Percentiles rank a stretch among this genome's conserved stretches.
Evolutionary conservation across 768 basidiomycete genomes (phyloP).

Genomic region (Termitomyces sp.): DNA sequence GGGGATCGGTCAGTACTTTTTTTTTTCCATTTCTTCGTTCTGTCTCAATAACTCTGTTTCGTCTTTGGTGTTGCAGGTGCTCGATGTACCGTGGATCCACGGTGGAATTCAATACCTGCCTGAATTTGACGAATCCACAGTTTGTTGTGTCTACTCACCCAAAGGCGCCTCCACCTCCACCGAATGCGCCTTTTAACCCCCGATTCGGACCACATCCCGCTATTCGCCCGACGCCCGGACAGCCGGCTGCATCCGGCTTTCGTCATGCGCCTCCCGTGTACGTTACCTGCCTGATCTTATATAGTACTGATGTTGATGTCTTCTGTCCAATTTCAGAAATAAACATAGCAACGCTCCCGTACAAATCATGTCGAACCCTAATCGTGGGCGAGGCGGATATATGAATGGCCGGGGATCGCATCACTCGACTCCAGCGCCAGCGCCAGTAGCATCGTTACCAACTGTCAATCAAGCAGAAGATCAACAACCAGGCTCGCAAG

Average conservation of each 20-base stretch:
- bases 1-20: conserved; percentile 58
- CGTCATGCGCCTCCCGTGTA: conserved; percentile 41
- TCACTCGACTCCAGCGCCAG: conserved; percentile 6
- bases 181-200: conserved; percentile 55
- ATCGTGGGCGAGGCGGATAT: conserved; percentile 37
- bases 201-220: conserved; percentile 61
- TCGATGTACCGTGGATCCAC: conserved; percentile 90
- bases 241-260: conserved; percentile 56
- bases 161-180: conserved; percentile 43
- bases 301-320: neutral
- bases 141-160: conserved; percentile 75
- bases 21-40: neutral
- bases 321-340: conserved; percentile 12
- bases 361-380: conserved; percentile 76
- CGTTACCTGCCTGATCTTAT: conserved; percentile 20
- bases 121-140: conserved; percentile 85
- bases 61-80: conserved; percentile 44
- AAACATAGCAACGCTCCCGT: conserved; percentile 30
- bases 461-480: conserved; percentile 6
- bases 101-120: conserved; percentile 79
- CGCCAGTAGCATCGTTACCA: neutral
- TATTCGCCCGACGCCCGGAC: conserved; percentile 49
- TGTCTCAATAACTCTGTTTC: neutral
- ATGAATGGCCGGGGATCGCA: conserved; percentile 28
- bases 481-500: conserved; percentile 3